Percentiles rank a stretch among this genome's conserved stretches.
Conservation (phyloP, 2,329 filamentous ascomycete species). For the Xylariaceae sp. region DNA sequence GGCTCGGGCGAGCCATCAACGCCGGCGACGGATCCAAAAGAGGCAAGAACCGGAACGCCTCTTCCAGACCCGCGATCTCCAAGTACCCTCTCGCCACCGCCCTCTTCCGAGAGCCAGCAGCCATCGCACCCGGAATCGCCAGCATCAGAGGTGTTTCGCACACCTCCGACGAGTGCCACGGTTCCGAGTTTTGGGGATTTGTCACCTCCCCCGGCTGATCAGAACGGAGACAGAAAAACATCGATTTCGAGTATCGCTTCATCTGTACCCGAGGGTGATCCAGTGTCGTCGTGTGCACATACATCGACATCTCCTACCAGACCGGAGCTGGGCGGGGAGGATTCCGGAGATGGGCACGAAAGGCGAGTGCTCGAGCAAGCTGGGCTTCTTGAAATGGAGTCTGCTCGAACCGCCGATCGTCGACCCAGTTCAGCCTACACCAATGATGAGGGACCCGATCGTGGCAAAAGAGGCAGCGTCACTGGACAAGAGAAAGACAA, state of each 20-base stretch:
- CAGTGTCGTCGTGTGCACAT: constrained; percentile 31
- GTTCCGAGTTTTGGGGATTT: constrained; percentile 40
- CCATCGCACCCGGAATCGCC: constrained; percentile 36
- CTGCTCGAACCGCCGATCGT: constrained; percentile 39
- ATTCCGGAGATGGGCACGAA: constrained; percentile 62
- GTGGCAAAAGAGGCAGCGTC: constrained; percentile 33
- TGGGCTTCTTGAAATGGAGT: constrained; percentile 53
- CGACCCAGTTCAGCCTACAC: constrained; percentile 39
- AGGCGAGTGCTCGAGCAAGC: constrained; percentile 64
- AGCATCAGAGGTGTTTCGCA: constrained; percentile 45
- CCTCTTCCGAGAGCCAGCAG: constrained; percentile 29
- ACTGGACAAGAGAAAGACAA: constrained; percentile 40
- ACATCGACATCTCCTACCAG: constrained; percentile 28
- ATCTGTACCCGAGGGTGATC: constrained; percentile 33
- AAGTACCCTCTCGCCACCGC: constrained; percentile 28
- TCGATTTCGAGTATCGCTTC: constrained; percentile 43
- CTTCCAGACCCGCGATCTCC: constrained; percentile 37
- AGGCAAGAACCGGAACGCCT: constrained; percentile 31
- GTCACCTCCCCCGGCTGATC: constrained; percentile 33
- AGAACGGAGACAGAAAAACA: constrained; percentile 34
- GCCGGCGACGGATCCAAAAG: constrained; percentile 32
- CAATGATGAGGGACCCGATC: constrained; percentile 38
- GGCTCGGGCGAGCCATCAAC: constrained; percentile 13
- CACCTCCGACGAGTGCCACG: constrained; percentile 42
- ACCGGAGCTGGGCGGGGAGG: constrained; percentile 32